Conservation (phyloP, 106 monocot genomes). For the Apostasia ramifera region DNA sequence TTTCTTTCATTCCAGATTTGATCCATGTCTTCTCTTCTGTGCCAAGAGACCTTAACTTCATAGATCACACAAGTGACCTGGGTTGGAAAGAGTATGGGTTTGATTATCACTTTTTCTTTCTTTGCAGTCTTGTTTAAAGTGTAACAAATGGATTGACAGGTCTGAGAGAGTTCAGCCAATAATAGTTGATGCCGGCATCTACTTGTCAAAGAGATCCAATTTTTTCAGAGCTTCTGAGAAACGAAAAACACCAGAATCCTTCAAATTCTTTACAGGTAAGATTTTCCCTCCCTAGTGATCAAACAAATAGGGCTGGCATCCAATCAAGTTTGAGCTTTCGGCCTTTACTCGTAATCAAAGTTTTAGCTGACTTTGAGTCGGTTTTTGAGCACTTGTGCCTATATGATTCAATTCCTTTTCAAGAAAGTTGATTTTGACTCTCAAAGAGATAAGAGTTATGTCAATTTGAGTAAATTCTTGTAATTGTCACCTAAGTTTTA, state of each 20-base stretch:
- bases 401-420: no score
- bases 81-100: slow-evolving; percentile 56
- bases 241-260: slow-evolving; percentile 38
- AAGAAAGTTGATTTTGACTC: no score
- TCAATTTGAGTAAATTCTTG: no score
- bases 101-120: not conserved
- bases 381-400: no score
- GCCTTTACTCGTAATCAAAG: no score
- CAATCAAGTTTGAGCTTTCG: no score
- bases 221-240: slow-evolving; percentile 42
- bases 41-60: slow-evolving; percentile 52
- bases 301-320: not conserved
- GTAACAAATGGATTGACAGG: not conserved
- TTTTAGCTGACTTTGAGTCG: no score
- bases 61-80: slow-evolving; percentile 49
- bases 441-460: no score
- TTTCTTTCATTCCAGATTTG: slow-evolving; percentile 31
- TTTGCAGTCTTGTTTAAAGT: not conserved
- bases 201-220: slow-evolving; percentile 32
- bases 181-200: slow-evolving; percentile 56
- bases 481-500: not conserved
- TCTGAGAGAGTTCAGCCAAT: slow-evolving; percentile 54
- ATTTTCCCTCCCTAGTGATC: not conserved
- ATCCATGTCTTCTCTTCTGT: slow-evolving; percentile 54
- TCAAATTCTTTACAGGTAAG: slow-evolving; percentile 52